phyloP scores from a whole-genome alignment of 768 basidiomycete genomes.

The Russula virescens region DNA sequence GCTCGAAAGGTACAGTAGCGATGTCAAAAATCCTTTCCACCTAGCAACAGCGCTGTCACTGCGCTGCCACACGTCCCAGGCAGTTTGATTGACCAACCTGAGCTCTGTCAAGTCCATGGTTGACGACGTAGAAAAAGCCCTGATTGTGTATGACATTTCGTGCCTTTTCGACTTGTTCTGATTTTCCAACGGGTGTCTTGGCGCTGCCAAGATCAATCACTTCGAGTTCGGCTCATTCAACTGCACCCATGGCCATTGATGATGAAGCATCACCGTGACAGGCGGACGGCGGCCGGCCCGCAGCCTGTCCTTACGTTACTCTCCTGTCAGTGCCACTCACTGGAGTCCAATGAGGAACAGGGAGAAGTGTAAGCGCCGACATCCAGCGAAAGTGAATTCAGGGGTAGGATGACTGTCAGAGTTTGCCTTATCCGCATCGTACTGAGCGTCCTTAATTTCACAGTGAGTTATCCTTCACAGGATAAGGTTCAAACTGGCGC shows the following conservation, averaged over 20 bases:
- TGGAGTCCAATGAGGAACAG: constrained; percentile 24
- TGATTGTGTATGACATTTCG: constrained; percentile 31
- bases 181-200: constrained; percentile 29
- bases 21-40: constrained; percentile 35
- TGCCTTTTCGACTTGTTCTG: constrained; percentile 28
- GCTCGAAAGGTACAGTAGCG: constrained; percentile 32
- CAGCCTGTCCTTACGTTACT: neutral
- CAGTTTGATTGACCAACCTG: neutral
- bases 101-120: constrained; percentile 40
- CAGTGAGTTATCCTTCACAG: neutral
- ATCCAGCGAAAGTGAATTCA: neutral
- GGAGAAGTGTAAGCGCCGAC: constrained; percentile 17
- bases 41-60: neutral
- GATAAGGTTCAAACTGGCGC: neutral
- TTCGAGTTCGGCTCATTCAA: constrained; percentile 34
- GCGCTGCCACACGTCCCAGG: neutral
- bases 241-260: constrained; percentile 19
- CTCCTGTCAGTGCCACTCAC: constrained; percentile 11
- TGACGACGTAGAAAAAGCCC: constrained; percentile 44
- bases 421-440: neutral
- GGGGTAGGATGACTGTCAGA: neutral
- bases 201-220: constrained; percentile 32
- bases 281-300: too few relatives aligned
- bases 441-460: too few relatives aligned
- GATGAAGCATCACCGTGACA: neutral